A percentile compares a stretch with the other conserved stretches of the same genome.
Evolutionary conservation across 768 basidiomycete genomes (phyloP).

Genomic region (Trametes sanguinea): DNA sequence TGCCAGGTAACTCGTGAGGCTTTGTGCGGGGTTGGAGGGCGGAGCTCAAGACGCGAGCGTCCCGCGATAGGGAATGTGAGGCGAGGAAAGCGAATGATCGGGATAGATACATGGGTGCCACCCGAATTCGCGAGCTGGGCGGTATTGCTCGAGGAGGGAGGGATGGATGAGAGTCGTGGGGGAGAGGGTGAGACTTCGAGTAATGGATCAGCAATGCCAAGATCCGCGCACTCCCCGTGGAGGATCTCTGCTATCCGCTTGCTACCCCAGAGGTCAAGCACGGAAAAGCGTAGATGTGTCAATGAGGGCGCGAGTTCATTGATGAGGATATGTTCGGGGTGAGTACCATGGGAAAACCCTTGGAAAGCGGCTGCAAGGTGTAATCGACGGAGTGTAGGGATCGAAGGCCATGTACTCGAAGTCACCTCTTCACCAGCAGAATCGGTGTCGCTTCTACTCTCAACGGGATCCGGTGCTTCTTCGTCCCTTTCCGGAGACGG

Average conservation of each 20-base stretch:
- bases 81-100: too few relatives aligned
- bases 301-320: constrained; percentile 7
- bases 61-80: background rate
- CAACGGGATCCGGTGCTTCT: background rate
- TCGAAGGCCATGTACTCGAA: constrained; percentile 2
- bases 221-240: constrained; percentile 24
- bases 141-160: background rate
- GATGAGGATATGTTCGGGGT: constrained; percentile 20
- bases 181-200: constrained; percentile 8
- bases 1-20: constrained; percentile 9
- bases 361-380: constrained; percentile 26
- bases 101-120: too few relatives aligned
- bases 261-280: constrained; percentile 27
- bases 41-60: too few relatives aligned
- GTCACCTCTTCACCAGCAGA: background rate
- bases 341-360: constrained; percentile 20
- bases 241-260: constrained; percentile 24
- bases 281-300: constrained; percentile 25
- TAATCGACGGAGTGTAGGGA: constrained; percentile 19
- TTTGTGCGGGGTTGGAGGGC: background rate
- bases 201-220: constrained; percentile 11
- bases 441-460: background rate
- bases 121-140: too few relatives aligned
- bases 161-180: background rate
- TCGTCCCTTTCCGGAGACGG: background rate